phyloP scores from a whole-genome alignment of 768 basidiomycete genomes.

The Tylopilus cervinicoccineus region DNA sequence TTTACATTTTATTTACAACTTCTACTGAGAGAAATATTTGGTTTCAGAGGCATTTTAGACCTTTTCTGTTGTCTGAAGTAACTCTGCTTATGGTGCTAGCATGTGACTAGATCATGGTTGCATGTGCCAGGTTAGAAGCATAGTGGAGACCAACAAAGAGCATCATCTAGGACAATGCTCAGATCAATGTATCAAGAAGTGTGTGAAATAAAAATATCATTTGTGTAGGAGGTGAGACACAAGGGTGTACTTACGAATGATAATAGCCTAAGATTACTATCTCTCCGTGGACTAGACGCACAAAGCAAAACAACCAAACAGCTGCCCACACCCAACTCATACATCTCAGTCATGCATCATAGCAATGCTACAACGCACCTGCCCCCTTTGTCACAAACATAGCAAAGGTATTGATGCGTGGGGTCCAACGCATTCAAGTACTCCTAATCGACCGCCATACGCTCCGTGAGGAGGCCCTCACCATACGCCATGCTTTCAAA shows the following conservation, averaged over 20 bases:
- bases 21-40: too few species aligned
- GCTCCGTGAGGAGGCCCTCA: constrained; percentile 84
- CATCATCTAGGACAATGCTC: too few species aligned
- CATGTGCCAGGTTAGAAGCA: too few species aligned
- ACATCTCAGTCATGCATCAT: constrained; percentile 38
- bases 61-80: too few species aligned
- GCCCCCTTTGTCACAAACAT: constrained; percentile 36
- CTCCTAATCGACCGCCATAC: constrained; percentile 69
- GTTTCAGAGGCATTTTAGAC: too few species aligned
- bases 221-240: constrained; percentile 39
- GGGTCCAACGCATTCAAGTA: constrained; percentile 15
- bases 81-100: too few species aligned
- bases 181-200: too few species aligned
- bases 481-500: constrained; percentile 94
- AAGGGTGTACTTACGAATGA: constrained; percentile 57
- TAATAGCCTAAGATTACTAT: constrained; percentile 21
- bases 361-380: constrained; percentile 63
- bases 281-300: constrained; percentile 17
- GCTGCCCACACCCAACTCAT: constrained; percentile 29
- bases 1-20: too few species aligned
- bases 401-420: constrained; percentile 24
- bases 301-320: constrained; percentile 17
- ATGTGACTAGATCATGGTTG: too few species aligned
- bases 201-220: constrained; percentile 39
- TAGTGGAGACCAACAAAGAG: too few species aligned